Evolutionary conservation across 768 basidiomycete species (phyloP).

Genomic region (Albatrellus ellisii): DNA sequence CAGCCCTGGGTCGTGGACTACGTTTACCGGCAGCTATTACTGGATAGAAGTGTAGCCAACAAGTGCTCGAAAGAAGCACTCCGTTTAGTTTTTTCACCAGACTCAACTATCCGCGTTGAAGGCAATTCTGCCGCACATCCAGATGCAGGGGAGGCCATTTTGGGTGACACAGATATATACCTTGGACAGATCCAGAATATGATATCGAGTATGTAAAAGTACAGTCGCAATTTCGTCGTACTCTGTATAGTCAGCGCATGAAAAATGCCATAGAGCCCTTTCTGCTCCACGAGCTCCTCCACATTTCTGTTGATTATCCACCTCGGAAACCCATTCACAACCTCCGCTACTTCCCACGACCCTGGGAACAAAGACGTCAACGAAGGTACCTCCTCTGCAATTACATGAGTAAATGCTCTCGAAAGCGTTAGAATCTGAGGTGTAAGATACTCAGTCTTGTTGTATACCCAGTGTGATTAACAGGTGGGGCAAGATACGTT

Average conservation of each 20-base stretch:
- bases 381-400: constrained; percentile 47
- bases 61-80: too few relatives aligned
- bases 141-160: too few relatives aligned
- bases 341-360: constrained; percentile 31
- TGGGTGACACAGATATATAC: too few relatives aligned
- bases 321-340: constrained; percentile 31
- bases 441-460: constrained; percentile 66
- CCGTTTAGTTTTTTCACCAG: too few relatives aligned
- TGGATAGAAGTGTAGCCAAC: too few relatives aligned
- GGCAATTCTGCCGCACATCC: too few relatives aligned
- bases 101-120: too few relatives aligned
- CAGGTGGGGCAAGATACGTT: constrained; percentile 9
- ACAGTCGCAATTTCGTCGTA: constrained; percentile 31
- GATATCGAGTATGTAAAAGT: too few relatives aligned
- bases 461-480: constrained; percentile 45
- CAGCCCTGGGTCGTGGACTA: too few relatives aligned
- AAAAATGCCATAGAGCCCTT: constrained; percentile 9
- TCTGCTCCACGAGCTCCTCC: constrained; percentile 16
- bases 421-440: constrained; percentile 25
- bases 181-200: too few relatives aligned
- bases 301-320: constrained; percentile 22
- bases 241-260: constrained; percentile 25
- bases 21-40: too few relatives aligned
- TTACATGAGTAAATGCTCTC: constrained; percentile 44
- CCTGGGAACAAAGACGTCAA: constrained; percentile 15